Conservation (phyloP, 2,329 filamentous ascomycete species). For the Metarhizium album region DNA sequence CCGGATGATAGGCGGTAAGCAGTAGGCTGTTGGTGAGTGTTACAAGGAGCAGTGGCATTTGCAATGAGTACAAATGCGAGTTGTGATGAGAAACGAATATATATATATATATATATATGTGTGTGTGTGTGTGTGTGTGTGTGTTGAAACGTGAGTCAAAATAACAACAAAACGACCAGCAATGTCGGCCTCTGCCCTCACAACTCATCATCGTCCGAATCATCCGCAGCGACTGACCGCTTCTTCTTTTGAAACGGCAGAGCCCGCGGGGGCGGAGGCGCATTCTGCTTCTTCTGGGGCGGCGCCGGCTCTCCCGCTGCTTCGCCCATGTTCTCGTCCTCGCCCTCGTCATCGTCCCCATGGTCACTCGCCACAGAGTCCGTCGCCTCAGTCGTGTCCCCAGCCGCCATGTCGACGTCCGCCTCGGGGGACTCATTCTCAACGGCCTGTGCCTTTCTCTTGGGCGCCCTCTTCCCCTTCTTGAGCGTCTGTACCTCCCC, state of each 20-base stretch:
- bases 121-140: no score
- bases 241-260: slow-evolving; percentile 18
- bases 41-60: background rate
- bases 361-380: slow-evolving; percentile 33
- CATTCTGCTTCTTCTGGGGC: slow-evolving; percentile 14
- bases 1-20: slow-evolving; percentile 33
- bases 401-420: slow-evolving; percentile 28
- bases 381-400: slow-evolving; percentile 28
- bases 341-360: slow-evolving; percentile 18
- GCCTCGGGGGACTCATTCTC: slow-evolving; percentile 35
- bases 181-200: slow-evolving; percentile 21
- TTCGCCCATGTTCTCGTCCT: slow-evolving; percentile 15
- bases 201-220: slow-evolving; percentile 47
- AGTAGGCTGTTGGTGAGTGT: background rate
- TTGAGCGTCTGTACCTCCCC: slow-evolving; percentile 17
- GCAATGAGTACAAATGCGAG: no score
- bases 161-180: no score
- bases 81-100: no score
- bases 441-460: slow-evolving; percentile 36
- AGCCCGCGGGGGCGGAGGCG: no score
- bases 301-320: slow-evolving; percentile 3
- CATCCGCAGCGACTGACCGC: slow-evolving; percentile 24
- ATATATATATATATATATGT: no score
- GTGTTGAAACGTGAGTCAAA: no score
- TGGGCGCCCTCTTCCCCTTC: slow-evolving; percentile 30